Evolutionary conservation across 305 asterid genomes (phyloP).

Genomic region (Rubia occidens): DNA sequence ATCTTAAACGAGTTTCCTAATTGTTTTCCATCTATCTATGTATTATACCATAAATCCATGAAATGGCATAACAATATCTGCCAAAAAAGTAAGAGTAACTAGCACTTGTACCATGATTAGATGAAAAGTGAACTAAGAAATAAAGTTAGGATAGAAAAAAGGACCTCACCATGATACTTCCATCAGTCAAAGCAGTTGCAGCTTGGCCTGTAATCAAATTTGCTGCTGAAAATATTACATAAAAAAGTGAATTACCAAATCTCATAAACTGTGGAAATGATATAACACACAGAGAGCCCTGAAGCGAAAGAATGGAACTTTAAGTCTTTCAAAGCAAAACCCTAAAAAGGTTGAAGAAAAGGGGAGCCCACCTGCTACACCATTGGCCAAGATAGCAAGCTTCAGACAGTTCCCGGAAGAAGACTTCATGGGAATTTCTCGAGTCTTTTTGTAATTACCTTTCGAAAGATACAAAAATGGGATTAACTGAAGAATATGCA

Average conservation of each 20-base stretch:
- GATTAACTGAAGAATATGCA: background rate
- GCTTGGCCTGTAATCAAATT: slow-evolving; percentile 34
- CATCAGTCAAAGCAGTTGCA: slow-evolving; percentile 43
- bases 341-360: background rate
- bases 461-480: background rate
- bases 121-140: background rate
- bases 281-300: background rate
- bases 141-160: slow-evolving; percentile 6
- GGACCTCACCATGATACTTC: slow-evolving; percentile 38
- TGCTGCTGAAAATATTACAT: slow-evolving; percentile 28
- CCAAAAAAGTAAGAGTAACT: background rate
- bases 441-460: background rate
- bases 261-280: background rate
- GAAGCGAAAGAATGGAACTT: background rate
- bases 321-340: background rate
- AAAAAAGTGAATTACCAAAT: background rate
- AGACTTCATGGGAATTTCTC: background rate
- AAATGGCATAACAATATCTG: background rate
- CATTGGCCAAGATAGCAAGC: slow-evolving; percentile 4
- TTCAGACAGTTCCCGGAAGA: background rate
- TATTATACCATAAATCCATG: background rate
- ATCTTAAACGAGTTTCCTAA: background rate
- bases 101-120: background rate
- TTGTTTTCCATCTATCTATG: background rate
- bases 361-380: slow-evolving; percentile 4